phyloP scores from a whole-genome alignment of 345 rosid genomes.

The Aquilaria sinensis region DNA sequence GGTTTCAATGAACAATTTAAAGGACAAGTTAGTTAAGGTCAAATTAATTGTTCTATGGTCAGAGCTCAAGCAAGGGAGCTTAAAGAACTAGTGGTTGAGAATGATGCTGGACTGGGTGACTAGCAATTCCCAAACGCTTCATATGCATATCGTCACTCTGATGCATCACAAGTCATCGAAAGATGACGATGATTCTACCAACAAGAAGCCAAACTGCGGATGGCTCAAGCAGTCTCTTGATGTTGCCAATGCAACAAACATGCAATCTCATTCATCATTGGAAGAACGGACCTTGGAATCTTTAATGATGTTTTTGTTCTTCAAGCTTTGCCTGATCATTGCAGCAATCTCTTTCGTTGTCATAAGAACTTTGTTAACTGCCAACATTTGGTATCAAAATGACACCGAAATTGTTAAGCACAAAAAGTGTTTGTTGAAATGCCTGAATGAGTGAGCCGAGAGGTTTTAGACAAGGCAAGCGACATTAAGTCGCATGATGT shows the following conservation, averaged over 20 bases:
- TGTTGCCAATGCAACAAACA: conserved; percentile 40
- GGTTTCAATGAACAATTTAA: conserved; percentile 32
- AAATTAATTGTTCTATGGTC: conserved; percentile 48
- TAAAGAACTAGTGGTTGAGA: conserved; percentile 46
- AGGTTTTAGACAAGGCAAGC: too few species aligned
- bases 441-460: too few species aligned
- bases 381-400: too few species aligned
- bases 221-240: conserved; percentile 48
- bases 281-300: conserved; percentile 32
- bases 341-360: too few species aligned
- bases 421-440: too few species aligned
- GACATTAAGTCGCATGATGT: too few species aligned
- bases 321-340: too few species aligned
- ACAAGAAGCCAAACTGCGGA: conserved; percentile 16
- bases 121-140: conserved; percentile 35
- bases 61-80: conserved; percentile 34
- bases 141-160: conserved; percentile 32
- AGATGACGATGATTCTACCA: conserved; percentile 8
- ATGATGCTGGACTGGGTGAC: conserved; percentile 34
- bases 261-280: conserved; percentile 39
- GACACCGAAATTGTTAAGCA: too few species aligned
- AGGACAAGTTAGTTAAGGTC: conserved; percentile 36
- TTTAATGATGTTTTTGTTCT: not conserved
- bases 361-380: too few species aligned
- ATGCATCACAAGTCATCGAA: conserved; percentile 22